A percentile compares a stretch with the other conserved stretches of the same genome.
Conservation (phyloP, 208 protist genomes). For the Trypanosoma cruzi region DNA sequence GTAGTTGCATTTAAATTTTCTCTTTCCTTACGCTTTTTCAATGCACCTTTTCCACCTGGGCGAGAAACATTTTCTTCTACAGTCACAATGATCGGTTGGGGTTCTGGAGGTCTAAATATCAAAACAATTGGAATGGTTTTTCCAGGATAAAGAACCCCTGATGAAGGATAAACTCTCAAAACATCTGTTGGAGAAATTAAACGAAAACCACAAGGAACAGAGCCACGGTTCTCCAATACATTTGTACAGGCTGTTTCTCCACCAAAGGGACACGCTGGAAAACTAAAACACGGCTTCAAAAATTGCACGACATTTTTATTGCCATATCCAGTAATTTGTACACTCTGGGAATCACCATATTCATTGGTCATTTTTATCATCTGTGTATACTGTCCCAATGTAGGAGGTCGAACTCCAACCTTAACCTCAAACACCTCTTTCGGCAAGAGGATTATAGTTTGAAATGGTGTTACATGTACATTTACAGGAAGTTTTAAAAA, state of each 20-base stretch:
- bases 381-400: slow-evolving; percentile 39
- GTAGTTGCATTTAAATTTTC: slow-evolving; percentile 12
- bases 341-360: slow-evolving; percentile 37
- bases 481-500: slow-evolving; percentile 48
- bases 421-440: slow-evolving; percentile 39
- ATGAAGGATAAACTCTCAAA: slow-evolving; percentile 39
- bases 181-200: slow-evolving; percentile 24
- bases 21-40: slow-evolving; percentile 24
- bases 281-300: slow-evolving; percentile 30
- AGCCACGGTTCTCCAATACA: slow-evolving; percentile 35
- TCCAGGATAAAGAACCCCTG: slow-evolving; percentile 29
- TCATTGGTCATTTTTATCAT: slow-evolving; percentile 47
- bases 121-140: slow-evolving; percentile 37
- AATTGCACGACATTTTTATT: slow-evolving; percentile 29
- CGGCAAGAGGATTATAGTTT: slow-evolving; percentile 30
- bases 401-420: slow-evolving; percentile 38
- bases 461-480: slow-evolving; percentile 34
- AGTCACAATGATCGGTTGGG: neutral
- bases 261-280: slow-evolving; percentile 43
- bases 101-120: slow-evolving; percentile 28
- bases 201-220: slow-evolving; percentile 27
- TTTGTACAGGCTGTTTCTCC: slow-evolving; percentile 30
- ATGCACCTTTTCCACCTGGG: slow-evolving; percentile 11
- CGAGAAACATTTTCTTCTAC: slow-evolving; percentile 18
- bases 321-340: slow-evolving; percentile 37